These are phyloP conservation scores for Furcasterigmium furcatum DNA, from an alignment of 2,329 filamentous ascomycete species.

Conservation along the genomic window DNA sequence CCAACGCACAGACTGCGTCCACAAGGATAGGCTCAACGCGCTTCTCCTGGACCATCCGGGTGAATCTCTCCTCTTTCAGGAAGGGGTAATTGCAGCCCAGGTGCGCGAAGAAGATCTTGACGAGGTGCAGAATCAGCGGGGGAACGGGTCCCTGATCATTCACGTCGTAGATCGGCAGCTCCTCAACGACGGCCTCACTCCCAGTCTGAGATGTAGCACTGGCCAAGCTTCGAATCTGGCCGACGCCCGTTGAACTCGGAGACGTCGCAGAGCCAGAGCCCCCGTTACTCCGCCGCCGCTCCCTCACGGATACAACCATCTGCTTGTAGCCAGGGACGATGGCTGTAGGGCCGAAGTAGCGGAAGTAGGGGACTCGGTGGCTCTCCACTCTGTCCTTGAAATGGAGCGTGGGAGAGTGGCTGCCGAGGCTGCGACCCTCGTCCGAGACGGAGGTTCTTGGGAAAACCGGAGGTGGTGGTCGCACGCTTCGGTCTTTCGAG, in stretches of 20 bases:
- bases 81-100: slow-evolving; percentile 87
- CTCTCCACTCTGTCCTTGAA: slow-evolving; percentile 65
- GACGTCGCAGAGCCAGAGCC: slow-evolving; percentile 55
- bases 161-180: slow-evolving; percentile 72
- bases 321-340: slow-evolving; percentile 75
- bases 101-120: slow-evolving; percentile 77
- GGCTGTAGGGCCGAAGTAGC: slow-evolving; percentile 66
- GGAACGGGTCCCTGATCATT: slow-evolving; percentile 69
- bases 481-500: slow-evolving; percentile 6
- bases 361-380: slow-evolving; percentile 91
- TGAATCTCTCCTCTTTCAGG: slow-evolving; percentile 67
- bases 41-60: slow-evolving; percentile 76
- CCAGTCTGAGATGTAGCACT: slow-evolving; percentile 20
- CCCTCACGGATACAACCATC: slow-evolving; percentile 78
- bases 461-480: slow-evolving; percentile 19
- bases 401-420: slow-evolving; percentile 42
- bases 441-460: slow-evolving; percentile 35
- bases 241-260: slow-evolving; percentile 31
- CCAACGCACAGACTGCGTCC: slow-evolving; percentile 79
- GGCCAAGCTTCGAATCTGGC: slow-evolving; percentile 6
- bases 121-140: slow-evolving; percentile 71
- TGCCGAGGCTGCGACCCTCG: slow-evolving; percentile 32
- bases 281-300: slow-evolving; percentile 56
- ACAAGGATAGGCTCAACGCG: slow-evolving; percentile 80
- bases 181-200: slow-evolving; percentile 42